phyloP scores from a whole-genome alignment of 768 basidiomycete genomes.

The Lentinula aciculospora region DNA sequence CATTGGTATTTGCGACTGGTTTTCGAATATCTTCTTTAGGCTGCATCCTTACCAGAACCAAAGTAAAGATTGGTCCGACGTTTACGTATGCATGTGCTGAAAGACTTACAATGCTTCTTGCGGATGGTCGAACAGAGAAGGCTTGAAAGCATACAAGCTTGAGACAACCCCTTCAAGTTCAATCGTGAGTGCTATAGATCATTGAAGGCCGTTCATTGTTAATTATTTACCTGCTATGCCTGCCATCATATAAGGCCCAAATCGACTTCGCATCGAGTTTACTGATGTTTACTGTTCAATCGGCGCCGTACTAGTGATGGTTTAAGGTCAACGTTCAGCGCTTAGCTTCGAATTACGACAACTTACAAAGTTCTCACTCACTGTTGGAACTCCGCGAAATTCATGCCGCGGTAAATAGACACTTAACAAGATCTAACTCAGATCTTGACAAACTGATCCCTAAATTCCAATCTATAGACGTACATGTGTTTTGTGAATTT shows the following conservation, averaged over 20 bases:
- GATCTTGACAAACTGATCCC: background rate
- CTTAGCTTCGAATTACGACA: background rate
- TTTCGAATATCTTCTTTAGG: background rate
- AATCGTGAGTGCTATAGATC: background rate
- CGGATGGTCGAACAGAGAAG: background rate
- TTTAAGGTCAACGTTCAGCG: background rate
- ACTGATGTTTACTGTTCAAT: background rate
- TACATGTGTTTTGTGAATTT: background rate
- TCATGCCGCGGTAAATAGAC: background rate
- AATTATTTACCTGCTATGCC: constrained; percentile 7
- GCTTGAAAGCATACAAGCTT: constrained; percentile 1
- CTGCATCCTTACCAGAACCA: background rate
- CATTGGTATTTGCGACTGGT: background rate
- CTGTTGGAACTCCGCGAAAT: constrained; percentile 4
- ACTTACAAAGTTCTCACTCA: background rate
- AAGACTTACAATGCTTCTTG: background rate
- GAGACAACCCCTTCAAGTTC: background rate
- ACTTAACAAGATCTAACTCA: background rate
- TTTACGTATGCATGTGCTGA: background rate
- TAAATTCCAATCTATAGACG: background rate
- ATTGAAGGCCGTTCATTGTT: background rate
- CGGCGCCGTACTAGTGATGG: background rate
- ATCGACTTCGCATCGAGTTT: background rate
- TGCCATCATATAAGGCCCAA: background rate
- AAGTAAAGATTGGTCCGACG: background rate